Base-by-base conservation (phyloP, 179 eudicot species). In the Beta macrorhiza region DNA sequence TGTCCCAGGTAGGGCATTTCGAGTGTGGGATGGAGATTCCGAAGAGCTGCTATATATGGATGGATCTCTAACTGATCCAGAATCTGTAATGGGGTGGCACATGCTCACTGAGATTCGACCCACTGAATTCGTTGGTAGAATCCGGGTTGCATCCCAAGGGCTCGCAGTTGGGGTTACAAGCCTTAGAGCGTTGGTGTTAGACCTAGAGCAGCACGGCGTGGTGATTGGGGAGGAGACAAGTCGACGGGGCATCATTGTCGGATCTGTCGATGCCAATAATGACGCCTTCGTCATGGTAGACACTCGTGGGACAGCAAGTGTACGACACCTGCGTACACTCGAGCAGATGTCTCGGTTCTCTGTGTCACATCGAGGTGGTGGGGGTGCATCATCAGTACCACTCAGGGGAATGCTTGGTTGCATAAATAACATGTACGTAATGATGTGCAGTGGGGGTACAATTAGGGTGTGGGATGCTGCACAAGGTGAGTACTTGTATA, bases 11-110 rank as follows among this genome's bases (percentile, higher is more conserved):
- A 91, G 93, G 17, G 87, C 98, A 4, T 89, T 97, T 42, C 97
- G 90, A 64, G 86, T 97, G 1, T 91, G 99, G 97, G 87, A 91
- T 68, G 85, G 87, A 0, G 85, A 16, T 29, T 89, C 97, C 0
- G 97, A 92, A 74, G 92, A 89, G 80, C 85, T 94, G 0, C 71
- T 93, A 2, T 97, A 87, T 81, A 83, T 90, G 1, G 97, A 92
- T 0, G 97, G 97, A 29, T 78, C 91, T 0, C 57, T 94, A 58
- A 97, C 98, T 0, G 95, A 97, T 79, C 95, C 92, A 0, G 98
- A 92, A 59, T 90, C 99, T 0, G 93, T 97, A 1, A 86, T 84
- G 89, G 99, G 99, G 2, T 97, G 99, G 99, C 97, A 90, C 85
- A 79, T 85, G 81, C 87, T 97, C 19, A 87, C 90, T 0, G 99